Base-by-base conservation (phyloP, 2,329 filamentous ascomycete genomes). In the Colletotrichum cuscutae region DNA sequence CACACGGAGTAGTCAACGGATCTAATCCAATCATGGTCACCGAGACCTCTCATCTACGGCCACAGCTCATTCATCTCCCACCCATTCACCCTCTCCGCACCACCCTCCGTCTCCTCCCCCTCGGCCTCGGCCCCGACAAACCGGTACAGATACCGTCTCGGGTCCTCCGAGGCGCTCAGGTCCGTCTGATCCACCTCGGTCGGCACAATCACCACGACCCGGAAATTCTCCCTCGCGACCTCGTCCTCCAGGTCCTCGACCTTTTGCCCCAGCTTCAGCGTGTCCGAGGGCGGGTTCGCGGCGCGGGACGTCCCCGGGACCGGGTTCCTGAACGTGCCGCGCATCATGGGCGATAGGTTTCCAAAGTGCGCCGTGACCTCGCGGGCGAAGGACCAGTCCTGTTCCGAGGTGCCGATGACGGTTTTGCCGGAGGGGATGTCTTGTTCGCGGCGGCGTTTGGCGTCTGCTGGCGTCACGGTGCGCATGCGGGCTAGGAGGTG, bases 341-440 rank as follows among this genome's bases (percentile, higher is more conserved):
- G 89, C 91, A 98, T 95, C 1, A 86, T 85, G 7, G 96, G 96
- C 76, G 90, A 92, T 77, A 97, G 83, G 81, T 98, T 98, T 24
- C 95, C 96, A 88, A 98, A 98, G 81, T 97, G 94, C 61, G 90
- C 94, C 63, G 94, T 95, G 49, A 98, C 82, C 83, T 98, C 95
- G 75, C 86, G 92, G 59, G 85, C 84, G 92, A 95, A 98, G 76
- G 89, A 93, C 94, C 95, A 98, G 1, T 84, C 82, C 13, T 83
- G 83, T 1, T 79, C 73, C 19, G 73, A 42, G 12, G 67, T 70
- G 37, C 37, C 37, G 37, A 42, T 42, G 13, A 54, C 58, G 37
- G 58, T 24, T 8, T 65, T 30, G 30, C 58, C 68, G 7, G 49
- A 53, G 4, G 63, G 65, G 9, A 46, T 32, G 12, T 30, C 57